Base-by-base conservation (phyloP, 2,329 filamentous ascomycete genomes). In the Arthrobotrys megalospora region DNA sequence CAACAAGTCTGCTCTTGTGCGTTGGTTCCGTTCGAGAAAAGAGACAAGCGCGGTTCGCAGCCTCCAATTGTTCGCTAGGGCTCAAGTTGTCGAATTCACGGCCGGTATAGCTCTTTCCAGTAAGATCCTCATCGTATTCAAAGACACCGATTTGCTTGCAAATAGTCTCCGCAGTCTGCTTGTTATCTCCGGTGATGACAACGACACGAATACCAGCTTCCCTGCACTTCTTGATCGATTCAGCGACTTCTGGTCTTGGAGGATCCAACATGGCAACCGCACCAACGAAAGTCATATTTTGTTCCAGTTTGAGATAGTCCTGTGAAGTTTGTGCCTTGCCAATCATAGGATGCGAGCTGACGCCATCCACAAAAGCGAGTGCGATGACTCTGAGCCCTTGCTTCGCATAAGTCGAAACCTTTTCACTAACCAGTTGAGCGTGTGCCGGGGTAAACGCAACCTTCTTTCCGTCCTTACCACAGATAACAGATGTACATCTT, bases 91-190 rank as follows among this genome's bases (percentile, higher is more conserved):
- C 96, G 81, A 99, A 99, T 84, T 99, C 92, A 81, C 95, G 91
- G 70, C 96, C 96, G 80, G 96, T 99, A 83, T 89, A 98, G 85
- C 94, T 97, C 88, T 97, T 98, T 82, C 94, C 94, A 50, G 87
- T 89, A 28, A 98, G 88, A 83, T 97, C 89, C 85, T 98, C 95
- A 78, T 91, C 86, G 80, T 89, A 86, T 14, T 90, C 91, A 84
- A 99, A 99, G 65, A 99, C 91, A 79, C 96, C 96, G 84, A 99
- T 99, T 85, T 97, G 92, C 82, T 95, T 92, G 87, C 96, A 99
- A 83, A 99, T 97, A 79, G 93, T 95, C 86, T 99, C 96, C 7
- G 96, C 96, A 2, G 96, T 99, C 86, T 96, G 97, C 84, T 92
- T 94, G 86, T 97, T 99, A 86, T 99, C 96, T 83, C 96, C 96